Conservation (phyloP, 768 basidiomycete genomes). For the Boletus speciosus region DNA sequence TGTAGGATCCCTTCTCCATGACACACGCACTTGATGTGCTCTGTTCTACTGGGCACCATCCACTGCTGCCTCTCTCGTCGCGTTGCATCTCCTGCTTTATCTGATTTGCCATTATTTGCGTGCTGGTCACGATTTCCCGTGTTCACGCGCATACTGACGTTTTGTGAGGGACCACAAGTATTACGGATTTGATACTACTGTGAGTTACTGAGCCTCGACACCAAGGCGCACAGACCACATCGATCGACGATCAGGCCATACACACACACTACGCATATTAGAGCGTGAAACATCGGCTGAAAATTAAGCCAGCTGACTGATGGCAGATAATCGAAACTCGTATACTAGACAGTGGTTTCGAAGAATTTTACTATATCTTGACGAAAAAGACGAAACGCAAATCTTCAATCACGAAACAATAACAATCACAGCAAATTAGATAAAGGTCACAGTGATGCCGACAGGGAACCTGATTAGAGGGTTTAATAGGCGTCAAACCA, state of each 20-base stretch:
- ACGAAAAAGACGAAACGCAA: no score
- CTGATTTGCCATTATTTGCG: not conserved
- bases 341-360: no score
- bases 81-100: not conserved
- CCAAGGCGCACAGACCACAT: no score
- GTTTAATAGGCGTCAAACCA: conserved; percentile 8
- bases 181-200: no score
- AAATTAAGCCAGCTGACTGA: not conserved
- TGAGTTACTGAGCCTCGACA: no score
- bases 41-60: not conserved
- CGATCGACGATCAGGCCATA: not conserved
- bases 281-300: not conserved
- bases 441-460: no score
- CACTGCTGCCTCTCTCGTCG: not conserved
- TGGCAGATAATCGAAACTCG: no score
- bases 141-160: not conserved
- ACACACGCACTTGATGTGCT: no score
- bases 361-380: no score
- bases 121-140: not conserved
- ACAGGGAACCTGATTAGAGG: not conserved
- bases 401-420: not conserved
- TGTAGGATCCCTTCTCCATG: no score
- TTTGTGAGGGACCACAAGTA: no score
- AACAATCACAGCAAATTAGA: not conserved
- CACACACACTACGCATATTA: not conserved